phyloP scores from a whole-genome alignment of 108 stramenopile species.

The Epipyxis sp. region DNA sequence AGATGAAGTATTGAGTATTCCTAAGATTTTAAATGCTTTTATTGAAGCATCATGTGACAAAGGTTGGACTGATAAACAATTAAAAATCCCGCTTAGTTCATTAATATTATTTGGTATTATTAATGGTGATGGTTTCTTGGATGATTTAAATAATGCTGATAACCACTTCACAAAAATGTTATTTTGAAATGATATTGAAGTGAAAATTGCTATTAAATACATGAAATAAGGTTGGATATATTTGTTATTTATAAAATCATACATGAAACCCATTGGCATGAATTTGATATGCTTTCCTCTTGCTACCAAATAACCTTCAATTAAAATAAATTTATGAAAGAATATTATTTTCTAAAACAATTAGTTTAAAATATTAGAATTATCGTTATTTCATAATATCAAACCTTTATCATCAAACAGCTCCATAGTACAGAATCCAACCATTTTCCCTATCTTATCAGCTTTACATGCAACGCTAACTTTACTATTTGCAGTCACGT shows the following conservation, averaged over 20 bases:
- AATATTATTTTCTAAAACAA: too few species aligned
- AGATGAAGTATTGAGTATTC: not conserved
- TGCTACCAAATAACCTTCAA: not conserved
- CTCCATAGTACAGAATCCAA: conserved; percentile 11
- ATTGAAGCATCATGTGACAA: too few species aligned
- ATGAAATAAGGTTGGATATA: not conserved
- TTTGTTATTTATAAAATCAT: not conserved
- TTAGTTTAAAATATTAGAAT: too few species aligned
- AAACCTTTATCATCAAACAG: not conserved
- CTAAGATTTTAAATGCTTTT: too few species aligned
- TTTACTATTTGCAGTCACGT: not conserved
- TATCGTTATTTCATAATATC: too few species aligned
- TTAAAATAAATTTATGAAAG: too few species aligned
- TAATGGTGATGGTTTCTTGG: too few species aligned
- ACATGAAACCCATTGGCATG: conserved; percentile 21
- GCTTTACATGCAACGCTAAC: not conserved
- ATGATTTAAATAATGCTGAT: not conserved
- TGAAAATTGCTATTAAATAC: not conserved
- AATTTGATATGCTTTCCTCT: conserved; percentile 10
- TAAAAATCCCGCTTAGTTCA: not conserved
- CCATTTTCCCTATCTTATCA: not conserved
- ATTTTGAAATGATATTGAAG: not conserved
- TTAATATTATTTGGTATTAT: not conserved
- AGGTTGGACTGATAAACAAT: not conserved
- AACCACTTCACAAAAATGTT: not conserved